These are phyloP conservation scores for Rhynchospora breviuscula DNA, from an alignment of 176 grass and related monocot species.

Conservation along the genomic window DNA sequence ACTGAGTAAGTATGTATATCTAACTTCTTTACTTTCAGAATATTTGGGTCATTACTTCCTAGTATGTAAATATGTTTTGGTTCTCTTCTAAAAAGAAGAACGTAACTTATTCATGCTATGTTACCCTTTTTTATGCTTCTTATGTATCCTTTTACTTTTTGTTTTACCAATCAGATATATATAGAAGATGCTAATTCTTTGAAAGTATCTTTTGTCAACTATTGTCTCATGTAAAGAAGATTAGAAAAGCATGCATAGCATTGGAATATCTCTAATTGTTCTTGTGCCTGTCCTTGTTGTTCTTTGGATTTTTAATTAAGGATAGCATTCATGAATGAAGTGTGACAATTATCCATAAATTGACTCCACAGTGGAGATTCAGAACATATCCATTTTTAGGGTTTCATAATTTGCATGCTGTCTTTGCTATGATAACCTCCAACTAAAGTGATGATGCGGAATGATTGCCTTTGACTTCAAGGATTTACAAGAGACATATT, in stretches of 20 bases:
- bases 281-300: background rate
- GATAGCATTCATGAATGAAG: slow-evolving; percentile 8
- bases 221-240: no score
- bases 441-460: slow-evolving; percentile 18
- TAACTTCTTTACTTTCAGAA: slow-evolving; percentile 9
- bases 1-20: slow-evolving; percentile 37
- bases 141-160: no score
- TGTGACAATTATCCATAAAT: slow-evolving; percentile 17
- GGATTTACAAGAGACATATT: background rate
- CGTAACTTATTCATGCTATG: no score
- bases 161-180: no score
- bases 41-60: background rate
- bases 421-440: slow-evolving; percentile 17
- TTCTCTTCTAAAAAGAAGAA: background rate
- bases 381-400: slow-evolving; percentile 20
- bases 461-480: slow-evolving; percentile 17
- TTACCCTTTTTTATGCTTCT: no score
- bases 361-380: background rate
- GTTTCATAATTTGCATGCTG: slow-evolving; percentile 20
- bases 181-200: no score
- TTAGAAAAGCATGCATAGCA: background rate
- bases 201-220: no score
- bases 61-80: background rate
- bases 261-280: background rate
- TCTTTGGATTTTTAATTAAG: background rate